phyloP scores from a whole-genome alignment of 2,329 filamentous ascomycete genomes.

The Microcyclosporella mali region DNA sequence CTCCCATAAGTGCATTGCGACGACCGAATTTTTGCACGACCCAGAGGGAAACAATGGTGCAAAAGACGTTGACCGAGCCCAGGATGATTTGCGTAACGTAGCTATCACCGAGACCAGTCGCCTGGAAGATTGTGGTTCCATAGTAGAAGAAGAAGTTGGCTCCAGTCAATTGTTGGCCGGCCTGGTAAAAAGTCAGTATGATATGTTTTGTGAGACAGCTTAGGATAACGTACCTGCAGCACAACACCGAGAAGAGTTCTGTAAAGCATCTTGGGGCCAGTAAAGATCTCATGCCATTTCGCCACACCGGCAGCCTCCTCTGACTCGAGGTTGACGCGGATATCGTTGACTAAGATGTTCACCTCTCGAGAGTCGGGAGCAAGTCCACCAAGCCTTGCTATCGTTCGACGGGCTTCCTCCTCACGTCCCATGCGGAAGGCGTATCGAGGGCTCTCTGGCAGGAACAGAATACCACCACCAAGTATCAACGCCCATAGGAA shows the following conservation, averaged over 20 bases:
- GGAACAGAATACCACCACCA: slow-evolving; percentile 30
- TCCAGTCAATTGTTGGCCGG: slow-evolving; percentile 39
- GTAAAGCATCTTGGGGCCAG: slow-evolving; percentile 27
- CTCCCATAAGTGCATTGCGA: slow-evolving; percentile 42
- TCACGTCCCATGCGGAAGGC: slow-evolving; percentile 28
- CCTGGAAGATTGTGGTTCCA: slow-evolving; percentile 39
- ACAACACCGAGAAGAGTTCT: slow-evolving; percentile 28
- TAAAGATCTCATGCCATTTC: slow-evolving; percentile 28
- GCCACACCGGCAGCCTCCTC: slow-evolving; percentile 22
- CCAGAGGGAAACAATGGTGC: slow-evolving; percentile 43
- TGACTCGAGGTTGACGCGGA: slow-evolving; percentile 29
- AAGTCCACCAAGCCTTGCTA: slow-evolving; percentile 26
- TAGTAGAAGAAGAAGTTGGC: slow-evolving; percentile 32
- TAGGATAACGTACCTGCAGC: slow-evolving; percentile 29
- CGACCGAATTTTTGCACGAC: slow-evolving; percentile 46
- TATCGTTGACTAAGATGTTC: slow-evolving; percentile 26
- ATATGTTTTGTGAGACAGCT: no score
- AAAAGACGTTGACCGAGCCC: slow-evolving; percentile 43
- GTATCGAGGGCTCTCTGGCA: slow-evolving; percentile 29
- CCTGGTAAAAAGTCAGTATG: slow-evolving; percentile 18
- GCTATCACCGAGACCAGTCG: slow-evolving; percentile 31
- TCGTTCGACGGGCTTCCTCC: slow-evolving; percentile 28
- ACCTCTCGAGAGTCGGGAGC: slow-evolving; percentile 22
- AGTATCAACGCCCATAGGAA: slow-evolving; percentile 30
- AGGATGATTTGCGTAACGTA: slow-evolving; percentile 46